Percentiles rank a stretch among this genome's conserved stretches.
These are phyloP conservation scores for Nannochloris sp. DNA, from an alignment of 139 green algal genomes.

Conservation along the genomic window DNA sequence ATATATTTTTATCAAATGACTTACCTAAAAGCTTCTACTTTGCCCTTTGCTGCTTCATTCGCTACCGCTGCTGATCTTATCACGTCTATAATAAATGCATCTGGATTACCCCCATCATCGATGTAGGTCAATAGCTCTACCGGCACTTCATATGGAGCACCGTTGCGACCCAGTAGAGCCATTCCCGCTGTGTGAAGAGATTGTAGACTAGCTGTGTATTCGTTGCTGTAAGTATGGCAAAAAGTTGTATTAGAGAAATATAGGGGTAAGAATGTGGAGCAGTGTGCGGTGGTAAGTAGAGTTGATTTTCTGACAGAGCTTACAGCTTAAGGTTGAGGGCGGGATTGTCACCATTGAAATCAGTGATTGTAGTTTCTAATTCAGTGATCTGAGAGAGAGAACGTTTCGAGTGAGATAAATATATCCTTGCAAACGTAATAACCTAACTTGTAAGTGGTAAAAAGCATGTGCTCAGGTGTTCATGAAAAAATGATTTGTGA, in stretches of 20 bases:
- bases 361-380: not conserved
- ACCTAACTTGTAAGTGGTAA: not conserved
- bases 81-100: conserved; percentile 1
- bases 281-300: too few species aligned
- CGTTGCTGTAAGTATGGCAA: not conserved
- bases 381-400: not conserved
- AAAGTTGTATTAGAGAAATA: not conserved
- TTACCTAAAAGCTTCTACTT: not conserved
- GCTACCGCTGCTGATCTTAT: not conserved
- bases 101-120: conserved; percentile 9
- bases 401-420: not conserved
- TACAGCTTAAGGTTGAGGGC: not conserved
- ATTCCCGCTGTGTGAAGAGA: not conserved
- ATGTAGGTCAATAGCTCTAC: conserved; percentile 2
- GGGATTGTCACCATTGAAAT: not conserved
- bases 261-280: not conserved
- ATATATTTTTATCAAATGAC: too few species aligned
- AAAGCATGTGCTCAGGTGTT: too few species aligned
- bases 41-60: not conserved
- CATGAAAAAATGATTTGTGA: not conserved
- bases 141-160: not conserved
- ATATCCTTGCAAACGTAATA: not conserved
- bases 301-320: not conserved
- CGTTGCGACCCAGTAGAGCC: not conserved
- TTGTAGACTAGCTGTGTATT: not conserved